These are phyloP conservation scores for Ogataea polymorpha DNA, from an alignment of 805 yeast species.

Conservation along the genomic window DNA sequence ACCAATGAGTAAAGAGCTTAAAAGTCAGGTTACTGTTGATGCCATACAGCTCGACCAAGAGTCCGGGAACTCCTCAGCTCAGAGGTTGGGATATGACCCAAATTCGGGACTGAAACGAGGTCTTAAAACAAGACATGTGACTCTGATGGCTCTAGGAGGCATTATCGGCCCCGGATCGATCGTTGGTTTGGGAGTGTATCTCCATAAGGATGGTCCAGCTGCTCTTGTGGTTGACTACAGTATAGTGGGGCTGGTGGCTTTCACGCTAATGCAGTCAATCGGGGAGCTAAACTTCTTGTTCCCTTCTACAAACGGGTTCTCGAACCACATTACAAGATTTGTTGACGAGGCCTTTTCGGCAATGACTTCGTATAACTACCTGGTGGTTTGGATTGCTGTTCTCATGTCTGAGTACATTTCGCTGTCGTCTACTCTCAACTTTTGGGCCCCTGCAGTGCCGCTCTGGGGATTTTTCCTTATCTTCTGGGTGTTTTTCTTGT, in stretches of 20 bases:
- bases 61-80: neutral
- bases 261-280: slow-evolving; percentile 48
- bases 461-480: slow-evolving; percentile 53
- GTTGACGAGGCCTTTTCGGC: slow-evolving; percentile 53
- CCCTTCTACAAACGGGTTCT: slow-evolving; percentile 39
- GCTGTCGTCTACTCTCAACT: slow-evolving; percentile 44
- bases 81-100: slow-evolving; percentile 22
- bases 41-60: slow-evolving; percentile 1
- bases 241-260: slow-evolving; percentile 46
- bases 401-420: slow-evolving; percentile 51
- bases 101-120: slow-evolving; percentile 40
- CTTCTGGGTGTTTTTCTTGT: slow-evolving; percentile 49
- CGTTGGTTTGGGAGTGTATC: slow-evolving; percentile 45
- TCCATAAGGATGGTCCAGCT: slow-evolving; percentile 47
- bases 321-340: slow-evolving; percentile 46
- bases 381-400: slow-evolving; percentile 51
- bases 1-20: neutral
- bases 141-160: slow-evolving; percentile 52
- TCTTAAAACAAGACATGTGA: slow-evolving; percentile 48
- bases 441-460: slow-evolving; percentile 51
- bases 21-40: neutral
- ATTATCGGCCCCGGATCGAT: slow-evolving; percentile 55
- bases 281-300: slow-evolving; percentile 49
- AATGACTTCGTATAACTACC: slow-evolving; percentile 46
- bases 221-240: slow-evolving; percentile 46